Evolutionary conservation across 345 rosid species (phyloP), one percentile per base, ranked within the genome.

Genomic region (Firmiana major): DNA sequence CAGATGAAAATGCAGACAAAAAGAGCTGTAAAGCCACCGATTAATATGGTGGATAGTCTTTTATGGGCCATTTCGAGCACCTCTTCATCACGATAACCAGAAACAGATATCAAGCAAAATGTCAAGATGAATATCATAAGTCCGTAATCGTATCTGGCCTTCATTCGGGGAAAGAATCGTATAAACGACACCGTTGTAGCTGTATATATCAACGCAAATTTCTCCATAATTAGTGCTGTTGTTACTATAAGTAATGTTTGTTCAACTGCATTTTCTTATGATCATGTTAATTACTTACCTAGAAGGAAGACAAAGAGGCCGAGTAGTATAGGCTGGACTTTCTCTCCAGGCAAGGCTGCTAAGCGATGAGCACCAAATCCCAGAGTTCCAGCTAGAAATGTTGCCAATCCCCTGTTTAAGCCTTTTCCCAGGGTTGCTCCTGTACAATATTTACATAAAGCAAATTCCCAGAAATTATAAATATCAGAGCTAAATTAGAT

Each of bases 141-240:
- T 63, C 97, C 92, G 66, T 94, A 94, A 78, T 94, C 97, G 42
- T 93, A 94, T 87, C 97, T 90, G 15, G 93, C 91, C 85, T 91
- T 94, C 72, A 94, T 79, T 34, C 75, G 65, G 4, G 98, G 98
- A 21, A 92, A 87, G 83, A 93, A 94, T 46, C 97, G 80, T 65
- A 89, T 24, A 75, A 90, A 94, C 34, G 98, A 93, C 9, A 89
- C 80, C 34, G 77, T 34, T 17, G 90, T 64, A 64, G 97, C 98
- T 92, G 83, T 78, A 82, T 78, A 82, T 19, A 59, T 28, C 46
- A 77, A 71, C 42, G 12, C 8, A 40, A 16, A 46, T 22, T 45
- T 48, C 4, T 4, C 43, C 59, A 49, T 11, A 67, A 6, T 66
- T 66, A 42, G 42, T 17, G 7, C 36, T 4, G 4, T 10, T 40